A percentile compares a stretch with the other conserved stretches of the same genome.
Evolutionary conservation across 2,329 filamentous ascomycete genomes (phyloP).

Genomic region (Pyricularia sp.): DNA sequence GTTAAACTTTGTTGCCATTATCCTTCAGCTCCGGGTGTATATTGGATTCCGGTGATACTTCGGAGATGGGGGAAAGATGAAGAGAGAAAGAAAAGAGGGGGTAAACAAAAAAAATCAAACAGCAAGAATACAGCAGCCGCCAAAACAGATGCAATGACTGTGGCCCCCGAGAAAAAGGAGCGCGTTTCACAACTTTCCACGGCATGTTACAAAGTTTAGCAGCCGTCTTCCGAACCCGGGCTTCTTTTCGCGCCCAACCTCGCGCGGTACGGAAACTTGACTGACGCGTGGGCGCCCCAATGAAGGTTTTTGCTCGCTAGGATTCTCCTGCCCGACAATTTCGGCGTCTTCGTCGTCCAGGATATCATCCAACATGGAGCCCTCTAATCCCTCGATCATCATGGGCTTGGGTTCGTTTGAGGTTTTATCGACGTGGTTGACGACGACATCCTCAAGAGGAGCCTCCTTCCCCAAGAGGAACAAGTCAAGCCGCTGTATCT

Average conservation of each 20-base stretch:
- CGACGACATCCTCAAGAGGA: not conserved
- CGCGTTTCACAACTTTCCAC: conserved; percentile 1
- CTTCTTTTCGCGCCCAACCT: not conserved
- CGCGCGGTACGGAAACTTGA: not conserved
- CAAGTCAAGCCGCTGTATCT: conserved; percentile 40
- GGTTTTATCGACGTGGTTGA: not conserved
- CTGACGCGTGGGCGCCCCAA: not conserved
- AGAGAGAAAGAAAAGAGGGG: not conserved
- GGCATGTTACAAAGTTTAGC: conserved; percentile 1
- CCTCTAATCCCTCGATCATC: not conserved
- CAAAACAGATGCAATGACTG: not conserved
- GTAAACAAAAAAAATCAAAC: not conserved
- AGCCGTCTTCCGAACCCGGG: not conserved
- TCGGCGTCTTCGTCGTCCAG: conserved; percentile 4
- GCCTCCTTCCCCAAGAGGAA: conserved; percentile 9
- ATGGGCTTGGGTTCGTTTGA: not conserved
- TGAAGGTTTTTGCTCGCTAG: not conserved
- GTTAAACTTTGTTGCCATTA: too few relatives aligned
- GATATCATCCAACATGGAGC: conserved; percentile 1
- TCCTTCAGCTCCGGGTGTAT: too few relatives aligned
- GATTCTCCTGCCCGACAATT: not conserved
- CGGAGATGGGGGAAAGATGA: too few relatives aligned
- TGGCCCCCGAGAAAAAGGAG: not conserved
- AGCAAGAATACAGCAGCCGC: too few relatives aligned
- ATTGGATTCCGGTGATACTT: too few relatives aligned